Percentiles rank a stretch among this genome's conserved stretches.
phyloP scores from a whole-genome alignment of 2,329 filamentous ascomycete genomes.

The Monilinia fructigena region DNA sequence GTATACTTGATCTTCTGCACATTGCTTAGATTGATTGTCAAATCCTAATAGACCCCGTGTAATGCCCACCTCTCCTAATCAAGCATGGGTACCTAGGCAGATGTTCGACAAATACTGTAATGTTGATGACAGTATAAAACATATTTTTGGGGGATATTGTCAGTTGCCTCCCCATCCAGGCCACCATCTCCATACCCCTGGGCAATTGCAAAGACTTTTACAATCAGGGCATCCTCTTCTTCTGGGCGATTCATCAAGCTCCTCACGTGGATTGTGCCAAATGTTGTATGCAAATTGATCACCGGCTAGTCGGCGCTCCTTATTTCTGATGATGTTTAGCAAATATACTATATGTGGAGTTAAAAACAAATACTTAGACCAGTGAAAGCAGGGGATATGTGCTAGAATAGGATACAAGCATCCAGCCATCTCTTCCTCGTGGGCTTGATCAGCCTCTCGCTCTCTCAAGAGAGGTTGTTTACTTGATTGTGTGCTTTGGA shows the following conservation, averaged over 20 bases:
- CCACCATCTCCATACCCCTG: constrained; percentile 2
- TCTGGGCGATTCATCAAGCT: constrained; percentile 7
- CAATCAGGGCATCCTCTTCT: neutral
- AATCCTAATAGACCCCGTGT: neutral
- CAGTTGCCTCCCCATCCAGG: constrained; percentile 4
- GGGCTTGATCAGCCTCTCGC: neutral
- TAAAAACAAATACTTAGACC: constrained; percentile 12
- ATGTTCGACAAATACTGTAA: neutral
- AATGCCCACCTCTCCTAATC: neutral
- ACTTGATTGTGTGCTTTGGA: neutral
- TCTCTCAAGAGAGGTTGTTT: neutral
- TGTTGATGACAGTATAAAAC: neutral
- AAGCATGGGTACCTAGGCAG: neutral
- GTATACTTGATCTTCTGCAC: neutral
- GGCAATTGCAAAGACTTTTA: neutral
- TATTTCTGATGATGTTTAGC: constrained; percentile 9
- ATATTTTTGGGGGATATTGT: neutral
- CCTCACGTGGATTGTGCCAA: constrained; percentile 15
- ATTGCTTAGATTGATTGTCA: neutral
- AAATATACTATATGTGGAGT: neutral
- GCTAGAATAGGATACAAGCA: neutral
- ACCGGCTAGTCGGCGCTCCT: neutral
- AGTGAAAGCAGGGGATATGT: neutral
- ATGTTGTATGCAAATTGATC: constrained; percentile 19
- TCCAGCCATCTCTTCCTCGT: neutral